Base-by-base conservation (phyloP, 2,329 filamentous ascomycete genomes). In the Periconia macrospinosa region DNA sequence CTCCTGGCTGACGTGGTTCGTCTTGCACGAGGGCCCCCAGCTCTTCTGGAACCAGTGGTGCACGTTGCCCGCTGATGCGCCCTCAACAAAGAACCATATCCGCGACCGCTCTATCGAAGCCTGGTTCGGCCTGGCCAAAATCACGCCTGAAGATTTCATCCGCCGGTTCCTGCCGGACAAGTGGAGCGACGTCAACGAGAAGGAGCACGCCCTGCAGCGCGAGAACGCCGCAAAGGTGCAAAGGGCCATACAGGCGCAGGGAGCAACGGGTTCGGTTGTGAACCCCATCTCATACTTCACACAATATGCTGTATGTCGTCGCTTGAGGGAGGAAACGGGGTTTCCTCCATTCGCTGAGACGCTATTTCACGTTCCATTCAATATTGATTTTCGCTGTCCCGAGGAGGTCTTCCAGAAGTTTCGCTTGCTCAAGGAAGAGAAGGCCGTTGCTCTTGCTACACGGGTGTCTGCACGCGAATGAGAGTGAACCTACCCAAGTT, bases 41-140 rank as follows among this genome's bases (percentile, higher is more conserved):
- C 51, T 71, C 2, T 73, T 70, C 49, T 69, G 67, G 66, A 51
- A 65, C 14, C 67, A 71, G 42, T 71, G 69, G 67, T 68, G 67
- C 63, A 53, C 44, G 8, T 45, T 68, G 5, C 48, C 56, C 37
- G 46, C 50, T 15, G 53, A 55, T 19, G 18, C 42, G 2, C 49
- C 58, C 8, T 17, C 43, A 14, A 65, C 64, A 41, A 59, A 56
- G 47, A 59, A 68, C 49, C 59, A 69, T 53, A 68, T 70, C 35
- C 66, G 68, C 30, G 62, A 68, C 54, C 57, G 59, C 19, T 64
- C 66, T 1, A 54, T 69, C 41, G 51, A 59, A 40, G 50, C 56
- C 10, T 69, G 63, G 57, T 58, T 63, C 30, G 54, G 60, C 33
- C 45, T 37, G 10, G 47, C 48, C 9, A 55, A 55, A 6, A 52